phyloP scores from a whole-genome alignment of 371 early-diverging fungal genomes.

The Phascolomyces articulosus region DNA sequence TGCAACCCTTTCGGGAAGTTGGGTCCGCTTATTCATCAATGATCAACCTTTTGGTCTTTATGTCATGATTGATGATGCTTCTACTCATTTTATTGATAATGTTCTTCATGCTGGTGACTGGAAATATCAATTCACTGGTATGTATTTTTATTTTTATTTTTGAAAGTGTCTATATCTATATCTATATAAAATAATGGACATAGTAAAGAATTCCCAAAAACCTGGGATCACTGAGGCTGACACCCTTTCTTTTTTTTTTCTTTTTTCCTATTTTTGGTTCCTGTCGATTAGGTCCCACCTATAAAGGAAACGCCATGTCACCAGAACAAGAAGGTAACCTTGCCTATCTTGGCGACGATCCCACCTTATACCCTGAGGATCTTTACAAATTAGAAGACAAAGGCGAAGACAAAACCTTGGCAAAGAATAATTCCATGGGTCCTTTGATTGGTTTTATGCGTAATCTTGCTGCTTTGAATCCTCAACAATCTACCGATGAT shows the following conservation, averaged over 20 bases:
- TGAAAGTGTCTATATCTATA: no score
- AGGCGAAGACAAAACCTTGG: slow-evolving; percentile 19
- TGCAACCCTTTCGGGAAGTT: slow-evolving; percentile 45
- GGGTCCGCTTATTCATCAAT: slow-evolving; percentile 52
- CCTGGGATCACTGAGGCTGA: no score
- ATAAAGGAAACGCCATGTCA: slow-evolving; percentile 30
- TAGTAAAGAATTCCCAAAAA: no score
- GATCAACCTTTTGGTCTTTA: slow-evolving; percentile 46
- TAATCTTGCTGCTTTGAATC: slow-evolving; percentile 17
- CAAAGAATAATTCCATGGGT: slow-evolving; percentile 15
- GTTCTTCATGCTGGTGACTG: slow-evolving; percentile 31
- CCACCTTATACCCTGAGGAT: slow-evolving; percentile 25
- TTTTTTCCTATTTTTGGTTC: background rate
- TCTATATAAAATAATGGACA: background rate
- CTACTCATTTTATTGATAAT: slow-evolving; percentile 47
- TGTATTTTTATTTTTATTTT: background rate
- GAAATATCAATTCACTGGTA: slow-evolving; percentile 8
- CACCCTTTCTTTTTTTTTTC: background rate
- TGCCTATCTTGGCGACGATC: slow-evolving; percentile 37
- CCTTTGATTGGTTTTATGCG: slow-evolving; percentile 24
- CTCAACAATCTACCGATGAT: slow-evolving; percentile 28
- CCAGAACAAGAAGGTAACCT: slow-evolving; percentile 26
- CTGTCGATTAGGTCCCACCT: slow-evolving; percentile 22
- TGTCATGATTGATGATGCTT: slow-evolving; percentile 52
- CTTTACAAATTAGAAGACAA: slow-evolving; percentile 38